These are phyloP conservation scores for Nelumbo lutea DNA, from an alignment of 164 flowering plant species.

Conservation along the genomic window DNA sequence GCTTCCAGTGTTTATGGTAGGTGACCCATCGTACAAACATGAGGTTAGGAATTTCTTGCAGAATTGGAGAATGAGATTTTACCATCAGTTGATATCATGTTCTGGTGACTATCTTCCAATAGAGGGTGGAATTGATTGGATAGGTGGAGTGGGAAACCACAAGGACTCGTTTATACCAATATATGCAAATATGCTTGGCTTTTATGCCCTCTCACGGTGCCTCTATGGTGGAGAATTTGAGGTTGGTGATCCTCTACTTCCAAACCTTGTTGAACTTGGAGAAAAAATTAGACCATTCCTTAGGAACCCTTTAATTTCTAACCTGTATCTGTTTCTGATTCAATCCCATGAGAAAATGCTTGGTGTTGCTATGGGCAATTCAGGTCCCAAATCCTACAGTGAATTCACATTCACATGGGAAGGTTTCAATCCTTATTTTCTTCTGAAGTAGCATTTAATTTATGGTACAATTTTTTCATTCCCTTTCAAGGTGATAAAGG, in stretches of 20 bases:
- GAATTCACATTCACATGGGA: constrained; percentile 43
- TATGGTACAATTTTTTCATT: constrained; percentile 1
- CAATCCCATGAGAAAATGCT: constrained; percentile 40
- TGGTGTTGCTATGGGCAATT: constrained; percentile 17
- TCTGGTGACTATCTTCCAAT: constrained; percentile 27
- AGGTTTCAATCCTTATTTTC: constrained; percentile 82
- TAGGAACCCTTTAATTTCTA: constrained; percentile 65
- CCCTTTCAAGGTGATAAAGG: background rate
- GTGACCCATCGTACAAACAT: constrained; percentile 10
- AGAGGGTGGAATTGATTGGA: constrained; percentile 49
- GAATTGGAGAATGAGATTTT: constrained; percentile 59
- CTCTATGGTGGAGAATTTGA: constrained; percentile 26
- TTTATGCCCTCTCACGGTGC: constrained; percentile 68
- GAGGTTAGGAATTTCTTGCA: constrained; percentile 25
- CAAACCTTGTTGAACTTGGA: constrained; percentile 52
- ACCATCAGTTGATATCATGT: constrained; percentile 45
- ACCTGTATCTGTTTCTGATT: constrained; percentile 50
- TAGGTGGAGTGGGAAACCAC: constrained; percentile 91
- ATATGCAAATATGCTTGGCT: constrained; percentile 74
- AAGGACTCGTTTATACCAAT: constrained; percentile 79
- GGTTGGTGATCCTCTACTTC: constrained; percentile 18
- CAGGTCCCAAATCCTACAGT: constrained; percentile 10
- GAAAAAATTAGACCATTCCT: constrained; percentile 51
- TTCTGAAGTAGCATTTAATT: constrained; percentile 37
- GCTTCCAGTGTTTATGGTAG: constrained; percentile 37